These are phyloP conservation scores for Tetracladium setigerum DNA, from an alignment of 495 filamentous ascomycete species.

Conservation along the genomic window DNA sequence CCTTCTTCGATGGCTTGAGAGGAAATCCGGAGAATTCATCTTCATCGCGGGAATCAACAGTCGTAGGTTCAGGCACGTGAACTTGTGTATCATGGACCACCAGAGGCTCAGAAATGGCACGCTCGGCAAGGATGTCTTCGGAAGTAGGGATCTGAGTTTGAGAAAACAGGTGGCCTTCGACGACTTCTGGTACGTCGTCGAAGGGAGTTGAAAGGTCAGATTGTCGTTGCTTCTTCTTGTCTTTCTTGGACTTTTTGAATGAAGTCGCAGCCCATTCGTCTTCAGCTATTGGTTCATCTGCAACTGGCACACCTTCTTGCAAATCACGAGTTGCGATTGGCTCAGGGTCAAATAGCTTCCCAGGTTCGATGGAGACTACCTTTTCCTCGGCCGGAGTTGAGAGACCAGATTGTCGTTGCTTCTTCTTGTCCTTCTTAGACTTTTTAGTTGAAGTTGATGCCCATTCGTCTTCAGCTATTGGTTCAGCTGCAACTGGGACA, in stretches of 20 bases:
- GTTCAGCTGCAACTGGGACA: too few species aligned
- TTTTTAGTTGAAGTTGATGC: constrained; percentile 15
- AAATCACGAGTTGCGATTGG: background rate
- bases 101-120: background rate
- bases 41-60: background rate
- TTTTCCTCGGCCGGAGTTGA: constrained; percentile 1
- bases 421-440: constrained; percentile 28
- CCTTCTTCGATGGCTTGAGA: constrained; percentile 17
- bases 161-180: background rate
- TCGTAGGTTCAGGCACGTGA: too few species aligned
- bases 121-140: background rate
- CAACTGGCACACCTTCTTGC: constrained; percentile 10
- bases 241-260: constrained; percentile 20
- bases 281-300: constrained; percentile 30
- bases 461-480: constrained; percentile 1
- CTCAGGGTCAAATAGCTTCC: background rate
- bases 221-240: constrained; percentile 19
- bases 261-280: constrained; percentile 11
- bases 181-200: background rate
- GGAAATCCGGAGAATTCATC: constrained; percentile 1
- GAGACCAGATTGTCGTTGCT: constrained; percentile 6
- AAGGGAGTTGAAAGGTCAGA: constrained; percentile 7
- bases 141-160: background rate
- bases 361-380: too few species aligned
- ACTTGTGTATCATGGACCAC: too few species aligned